A percentile compares a stretch with the other conserved stretches of the same genome.
Evolutionary conservation across 768 basidiomycete genomes (phyloP).

Genomic region (Brasilioporus rufonigricans): DNA sequence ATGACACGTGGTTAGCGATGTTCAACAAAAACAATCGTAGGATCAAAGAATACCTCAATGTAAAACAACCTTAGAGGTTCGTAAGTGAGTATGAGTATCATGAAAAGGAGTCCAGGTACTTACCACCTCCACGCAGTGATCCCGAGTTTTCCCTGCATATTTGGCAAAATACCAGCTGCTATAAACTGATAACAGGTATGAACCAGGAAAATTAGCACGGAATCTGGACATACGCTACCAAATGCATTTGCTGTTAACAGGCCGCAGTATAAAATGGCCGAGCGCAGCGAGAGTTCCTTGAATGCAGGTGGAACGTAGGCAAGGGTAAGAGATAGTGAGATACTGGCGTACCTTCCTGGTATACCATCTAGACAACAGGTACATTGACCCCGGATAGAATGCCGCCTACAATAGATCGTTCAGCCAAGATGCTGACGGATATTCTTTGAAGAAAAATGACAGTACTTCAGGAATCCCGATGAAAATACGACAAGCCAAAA

Average conservation of each 20-base stretch:
- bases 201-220: neutral
- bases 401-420: slow-evolving; percentile 39
- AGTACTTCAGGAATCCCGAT: slow-evolving; percentile 59
- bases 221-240: slow-evolving; percentile 46
- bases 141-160: too few relatives aligned
- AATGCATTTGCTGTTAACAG: slow-evolving; percentile 66
- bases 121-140: too few relatives aligned
- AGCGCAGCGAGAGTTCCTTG: slow-evolving; percentile 65
- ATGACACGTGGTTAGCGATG: neutral
- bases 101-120: too few relatives aligned
- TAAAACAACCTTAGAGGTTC: too few relatives aligned
- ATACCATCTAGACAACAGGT: too few relatives aligned
- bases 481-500: slow-evolving; percentile 57
- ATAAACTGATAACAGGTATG: slow-evolving; percentile 46
- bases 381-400: slow-evolving; percentile 59
- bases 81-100: neutral
- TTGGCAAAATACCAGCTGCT: slow-evolving; percentile 72
- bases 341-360: slow-evolving; percentile 35
- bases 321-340: neutral
- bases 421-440: neutral
- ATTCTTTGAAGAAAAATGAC: too few relatives aligned
- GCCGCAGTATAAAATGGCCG: slow-evolving; percentile 58
- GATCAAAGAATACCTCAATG: slow-evolving; percentile 48
- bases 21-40: too few relatives aligned
- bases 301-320: neutral